phyloP scores from a whole-genome alignment of 768 basidiomycete genomes.

The Suillus paluster region DNA sequence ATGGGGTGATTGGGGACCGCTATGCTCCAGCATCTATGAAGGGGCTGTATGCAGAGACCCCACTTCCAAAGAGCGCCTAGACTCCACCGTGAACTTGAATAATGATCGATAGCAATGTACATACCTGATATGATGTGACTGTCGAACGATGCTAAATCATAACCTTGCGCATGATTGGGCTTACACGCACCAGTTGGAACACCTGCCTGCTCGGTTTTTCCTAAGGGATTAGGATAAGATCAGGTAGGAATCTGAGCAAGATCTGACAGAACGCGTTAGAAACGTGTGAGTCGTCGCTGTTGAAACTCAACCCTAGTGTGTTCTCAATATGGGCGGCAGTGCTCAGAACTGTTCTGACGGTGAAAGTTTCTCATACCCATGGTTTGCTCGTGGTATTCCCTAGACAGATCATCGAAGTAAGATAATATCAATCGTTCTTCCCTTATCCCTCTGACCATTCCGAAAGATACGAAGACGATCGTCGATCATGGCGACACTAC shows the following conservation, averaged over 20 bases:
- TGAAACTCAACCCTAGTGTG: too few species aligned
- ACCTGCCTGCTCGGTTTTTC: background rate
- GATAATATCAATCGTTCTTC: background rate
- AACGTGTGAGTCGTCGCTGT: too few species aligned
- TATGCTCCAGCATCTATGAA: background rate
- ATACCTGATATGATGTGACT: too few species aligned
- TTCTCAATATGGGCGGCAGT: background rate
- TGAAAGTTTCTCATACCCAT: background rate
- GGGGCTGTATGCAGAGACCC: background rate
- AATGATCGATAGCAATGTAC: too few species aligned
- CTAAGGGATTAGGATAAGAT: too few species aligned
- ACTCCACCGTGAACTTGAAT: background rate
- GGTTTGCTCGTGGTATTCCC: background rate
- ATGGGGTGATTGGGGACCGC: slow-evolving; percentile 12
- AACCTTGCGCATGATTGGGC: too few species aligned
- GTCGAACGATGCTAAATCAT: too few species aligned
- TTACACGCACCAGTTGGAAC: background rate
- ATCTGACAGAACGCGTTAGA: too few species aligned
- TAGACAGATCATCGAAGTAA: too few species aligned
- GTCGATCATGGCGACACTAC: slow-evolving; percentile 45
- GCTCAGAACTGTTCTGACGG: background rate
- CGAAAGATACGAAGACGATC: background rate
- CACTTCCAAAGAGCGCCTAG: background rate
- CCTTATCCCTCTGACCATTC: background rate
- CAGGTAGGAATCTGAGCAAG: too few species aligned